Conservation (phyloP, 2,329 filamentous ascomycete genomes). For the Alternaria infectoria region DNA sequence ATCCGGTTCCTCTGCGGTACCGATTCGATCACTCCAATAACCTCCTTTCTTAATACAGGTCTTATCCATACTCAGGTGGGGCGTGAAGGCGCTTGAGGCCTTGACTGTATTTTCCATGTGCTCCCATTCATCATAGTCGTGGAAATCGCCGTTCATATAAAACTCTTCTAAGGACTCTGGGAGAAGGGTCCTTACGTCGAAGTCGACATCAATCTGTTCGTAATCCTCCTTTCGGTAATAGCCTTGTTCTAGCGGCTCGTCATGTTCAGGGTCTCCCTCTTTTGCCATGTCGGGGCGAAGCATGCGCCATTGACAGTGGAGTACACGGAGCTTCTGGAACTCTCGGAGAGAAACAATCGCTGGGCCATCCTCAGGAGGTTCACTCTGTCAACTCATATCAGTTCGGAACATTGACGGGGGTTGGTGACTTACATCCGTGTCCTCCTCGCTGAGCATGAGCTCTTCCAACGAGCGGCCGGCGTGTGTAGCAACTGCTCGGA, state of each 20-base stretch:
- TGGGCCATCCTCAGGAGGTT: background rate
- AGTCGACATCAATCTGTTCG: background rate
- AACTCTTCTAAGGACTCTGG: background rate
- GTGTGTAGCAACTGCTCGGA: slow-evolving; percentile 9
- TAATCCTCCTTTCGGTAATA: background rate
- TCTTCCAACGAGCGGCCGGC: slow-evolving; percentile 11
- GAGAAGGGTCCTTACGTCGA: background rate
- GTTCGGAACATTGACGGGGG: background rate
- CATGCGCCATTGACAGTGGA: background rate
- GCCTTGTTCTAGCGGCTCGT: background rate
- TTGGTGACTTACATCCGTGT: background rate
- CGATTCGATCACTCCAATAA: background rate
- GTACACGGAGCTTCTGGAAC: background rate
- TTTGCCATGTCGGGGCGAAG: background rate
- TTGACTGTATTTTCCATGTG: background rate
- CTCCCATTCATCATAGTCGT: background rate
- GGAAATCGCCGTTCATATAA: background rate
- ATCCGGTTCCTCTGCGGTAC: background rate
- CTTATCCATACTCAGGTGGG: background rate
- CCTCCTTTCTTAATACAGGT: background rate
- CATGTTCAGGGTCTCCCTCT: background rate
- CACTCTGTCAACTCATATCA: background rate
- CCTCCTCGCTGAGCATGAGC: background rate
- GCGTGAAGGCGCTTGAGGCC: background rate
- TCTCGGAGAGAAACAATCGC: background rate